Base-by-base conservation (phyloP, 495 filamentous ascomycete genomes). In the Arthonia radiata region DNA sequence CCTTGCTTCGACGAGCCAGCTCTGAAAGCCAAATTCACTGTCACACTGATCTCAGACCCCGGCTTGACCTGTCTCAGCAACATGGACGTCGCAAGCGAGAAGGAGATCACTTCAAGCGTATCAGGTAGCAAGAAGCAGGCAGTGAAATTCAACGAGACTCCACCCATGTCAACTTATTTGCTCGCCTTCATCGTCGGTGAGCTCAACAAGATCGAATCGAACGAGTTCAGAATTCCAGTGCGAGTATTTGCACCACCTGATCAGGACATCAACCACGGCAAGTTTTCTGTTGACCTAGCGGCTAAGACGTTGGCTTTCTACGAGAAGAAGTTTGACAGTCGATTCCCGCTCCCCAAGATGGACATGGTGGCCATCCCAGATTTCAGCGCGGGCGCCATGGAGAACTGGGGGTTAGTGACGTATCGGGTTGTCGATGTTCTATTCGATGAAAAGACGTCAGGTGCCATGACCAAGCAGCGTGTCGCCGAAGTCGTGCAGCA, bases 341-440 rank as follows among this genome's bases (percentile, higher is more conserved):
- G 60, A 6, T 78, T 75, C 33, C 73, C 73, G 23, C 36, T 63
- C 15, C 58, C 58, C 10, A 97, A 97, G 58, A 91, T 93, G 80
- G 86, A 97, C 51, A 86, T 92, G 74, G 73, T 93, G 38, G 86
- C 83, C 26, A 78, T 97, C 44, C 86, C 82, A 14, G 83, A 94
- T 47, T 93, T 93, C 45, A 67, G 62, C 32, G 73, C 78, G 15
- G 86, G 81, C 29, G 86, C 86, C 27, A 97, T 97, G 86, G 86
- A 97, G 61, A 97, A 97, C 51, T 97, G 86, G 86, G 86, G 86
- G 41, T 51, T 94, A 30, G 68, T 97, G 33, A 97, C 83, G 12
- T 94, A 93, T 54, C 68, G 83, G 31, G 70, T 83, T 13, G 80
- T 92, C 16, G 83, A 90, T 47, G 43, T 94, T 31, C 63, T 97